Evolutionary conservation across 176 grass and related monocot species (phyloP), one percentile per base, ranked within the genome.

Genomic region (Eragrostis curvula): DNA sequence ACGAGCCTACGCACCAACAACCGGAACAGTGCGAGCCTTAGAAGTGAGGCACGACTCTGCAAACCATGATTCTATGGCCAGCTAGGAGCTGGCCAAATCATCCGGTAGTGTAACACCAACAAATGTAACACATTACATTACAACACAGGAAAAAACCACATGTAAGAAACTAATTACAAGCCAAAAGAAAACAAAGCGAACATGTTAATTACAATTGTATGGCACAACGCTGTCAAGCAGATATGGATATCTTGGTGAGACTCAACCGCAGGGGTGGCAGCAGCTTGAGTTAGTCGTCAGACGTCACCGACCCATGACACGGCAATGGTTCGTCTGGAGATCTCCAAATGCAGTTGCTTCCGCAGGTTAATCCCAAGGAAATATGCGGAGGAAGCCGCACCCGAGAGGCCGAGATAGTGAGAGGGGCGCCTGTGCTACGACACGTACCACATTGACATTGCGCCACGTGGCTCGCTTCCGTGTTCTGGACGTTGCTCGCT

Each of bases 331-430:
- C 87, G 75, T 52, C 87, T 84, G 30, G 87, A 88, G 42, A 84
- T 80, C 65, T 88, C 87, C 87, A 84, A 84, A 81, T 97, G 95
- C 15, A 97, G 86, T 55, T 97, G 92, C 78, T 97, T 97, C 8
- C 94, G 92, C 23, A 91, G 85, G 83, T 97, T 94, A 70, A 97
- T 85, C 92, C 95, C 32, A 36, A 36, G 32, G 32, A 36, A 2
- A 36, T 36, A 36, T 36, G 3, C 2, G 32, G 32, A 36, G 32
- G 32, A n/a, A n/a, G n/a, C n/a, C n/a, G n/a, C n/a, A n/a, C n/a
- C n/a, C n/a, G n/a, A n/a, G n/a, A 36, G 32, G 32, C 32, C 32
- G 32, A 36, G 32, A 36, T 4, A 36, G 32, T 36, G 32, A 36
- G 32, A 36, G 32, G 32, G 4, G 32, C 32, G 32, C n/a, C n/a